These are phyloP conservation scores for Clonostachys solani DNA, from an alignment of 2,329 filamentous ascomycete species.

Conservation along the genomic window DNA sequence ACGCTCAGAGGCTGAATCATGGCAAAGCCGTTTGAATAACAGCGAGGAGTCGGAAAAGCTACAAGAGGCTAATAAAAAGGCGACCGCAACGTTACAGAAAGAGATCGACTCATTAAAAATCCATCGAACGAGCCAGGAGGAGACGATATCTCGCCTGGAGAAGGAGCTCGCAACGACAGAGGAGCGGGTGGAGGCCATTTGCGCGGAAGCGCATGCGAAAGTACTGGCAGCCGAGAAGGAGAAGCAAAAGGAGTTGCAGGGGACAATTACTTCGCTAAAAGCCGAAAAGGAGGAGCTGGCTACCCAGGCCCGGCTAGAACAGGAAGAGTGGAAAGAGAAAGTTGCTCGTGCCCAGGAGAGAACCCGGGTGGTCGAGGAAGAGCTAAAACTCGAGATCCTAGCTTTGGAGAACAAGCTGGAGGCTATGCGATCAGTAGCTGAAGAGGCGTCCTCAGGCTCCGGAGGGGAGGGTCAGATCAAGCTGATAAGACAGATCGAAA, in stretches of 20 bases:
- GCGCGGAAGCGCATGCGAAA: conserved; percentile 62
- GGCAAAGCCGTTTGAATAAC: conserved; percentile 43
- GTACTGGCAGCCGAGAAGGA: conserved; percentile 64
- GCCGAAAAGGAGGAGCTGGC: conserved; percentile 74
- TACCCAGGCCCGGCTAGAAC: conserved; percentile 66
- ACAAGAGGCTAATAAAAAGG: conserved; percentile 43
- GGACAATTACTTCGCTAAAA: conserved; percentile 58
- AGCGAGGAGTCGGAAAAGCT: conserved; percentile 51
- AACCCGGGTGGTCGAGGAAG: conserved; percentile 63
- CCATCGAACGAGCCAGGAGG: conserved; percentile 53
- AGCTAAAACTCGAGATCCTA: conserved; percentile 73
- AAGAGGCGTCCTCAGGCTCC: conserved; percentile 82
- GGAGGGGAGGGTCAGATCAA: conserved; percentile 84
- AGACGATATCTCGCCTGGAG: conserved; percentile 64
- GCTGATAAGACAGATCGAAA: conserved; percentile 89
- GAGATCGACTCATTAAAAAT: conserved; percentile 37
- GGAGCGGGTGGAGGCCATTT: conserved; percentile 59
- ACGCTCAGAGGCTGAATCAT: conserved; percentile 38
- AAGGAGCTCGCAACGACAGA: conserved; percentile 64
- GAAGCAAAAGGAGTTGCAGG: conserved; percentile 48
- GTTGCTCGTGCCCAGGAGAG: conserved; percentile 69
- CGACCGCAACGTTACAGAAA: conserved; percentile 43
- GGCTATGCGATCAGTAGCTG: conserved; percentile 75
- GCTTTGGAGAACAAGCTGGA: conserved; percentile 87
- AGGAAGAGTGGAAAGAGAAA: conserved; percentile 69